Conservation (phyloP, 2,329 filamentous ascomycete genomes). For the Monosporascus cannonballus region DNA sequence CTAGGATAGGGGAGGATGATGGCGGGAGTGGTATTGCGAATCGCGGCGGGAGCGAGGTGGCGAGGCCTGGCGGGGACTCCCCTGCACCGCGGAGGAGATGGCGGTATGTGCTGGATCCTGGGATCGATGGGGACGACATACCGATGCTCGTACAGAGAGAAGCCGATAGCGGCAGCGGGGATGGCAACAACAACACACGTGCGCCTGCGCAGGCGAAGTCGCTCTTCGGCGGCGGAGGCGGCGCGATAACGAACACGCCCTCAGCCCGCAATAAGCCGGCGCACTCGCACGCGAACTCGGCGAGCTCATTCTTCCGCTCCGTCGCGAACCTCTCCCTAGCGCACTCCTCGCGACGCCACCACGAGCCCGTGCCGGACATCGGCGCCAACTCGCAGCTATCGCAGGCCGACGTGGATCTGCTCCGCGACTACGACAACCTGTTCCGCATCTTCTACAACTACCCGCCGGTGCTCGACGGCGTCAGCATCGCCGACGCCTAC, state of each 20-base stretch:
- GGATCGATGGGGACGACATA: slow-evolving; percentile 65
- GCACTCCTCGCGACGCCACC: not conserved
- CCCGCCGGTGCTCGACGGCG: slow-evolving; percentile 69
- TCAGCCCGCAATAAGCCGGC: slow-evolving; percentile 48
- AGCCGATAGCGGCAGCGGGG: slow-evolving; percentile 21
- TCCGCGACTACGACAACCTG: slow-evolving; percentile 92
- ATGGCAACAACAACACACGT: slow-evolving; percentile 6
- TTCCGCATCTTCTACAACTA: slow-evolving; percentile 97
- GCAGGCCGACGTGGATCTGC: slow-evolving; percentile 63
- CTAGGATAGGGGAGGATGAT: slow-evolving; percentile 46
- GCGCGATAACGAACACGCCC: slow-evolving; percentile 30
- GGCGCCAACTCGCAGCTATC: slow-evolving; percentile 35
- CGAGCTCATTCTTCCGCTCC: slow-evolving; percentile 70
- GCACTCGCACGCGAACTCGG: slow-evolving; percentile 47
- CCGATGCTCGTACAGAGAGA: slow-evolving; percentile 86
- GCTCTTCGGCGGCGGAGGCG: slow-evolving; percentile 51
- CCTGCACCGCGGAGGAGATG: slow-evolving; percentile 56
- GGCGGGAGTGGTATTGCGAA: slow-evolving; percentile 29
- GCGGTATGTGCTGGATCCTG: slow-evolving; percentile 83
- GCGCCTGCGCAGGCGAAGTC: slow-evolving; percentile 32
- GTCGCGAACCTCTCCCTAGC: slow-evolving; percentile 67
- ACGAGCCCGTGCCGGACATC: slow-evolving; percentile 21
- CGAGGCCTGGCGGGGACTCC: slow-evolving; percentile 29
- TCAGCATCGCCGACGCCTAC: slow-evolving; percentile 90
- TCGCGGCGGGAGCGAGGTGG: slow-evolving; percentile 28